Conservation (phyloP, 257 asterid genomes). For the Solanum chilense region DNA sequence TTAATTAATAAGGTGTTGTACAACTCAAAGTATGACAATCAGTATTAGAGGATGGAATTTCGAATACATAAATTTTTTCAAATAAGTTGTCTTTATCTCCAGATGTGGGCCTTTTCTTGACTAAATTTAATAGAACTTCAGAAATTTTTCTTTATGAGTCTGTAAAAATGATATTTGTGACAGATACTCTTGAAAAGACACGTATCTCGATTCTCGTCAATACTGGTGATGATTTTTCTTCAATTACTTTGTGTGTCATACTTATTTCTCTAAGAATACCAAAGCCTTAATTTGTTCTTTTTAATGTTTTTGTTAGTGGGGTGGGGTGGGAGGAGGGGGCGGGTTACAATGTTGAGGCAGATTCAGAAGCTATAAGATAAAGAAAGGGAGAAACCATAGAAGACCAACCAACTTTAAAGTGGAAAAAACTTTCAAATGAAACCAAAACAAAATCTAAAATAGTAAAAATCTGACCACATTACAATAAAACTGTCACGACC, state of each 20-base stretch:
- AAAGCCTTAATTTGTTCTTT: not conserved
- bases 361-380: not conserved
- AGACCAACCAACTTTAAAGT: not conserved
- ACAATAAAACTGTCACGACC: too few species aligned
- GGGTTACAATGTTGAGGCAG: not conserved
- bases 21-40: not conserved
- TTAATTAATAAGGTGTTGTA: not conserved
- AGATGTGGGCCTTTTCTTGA: not conserved
- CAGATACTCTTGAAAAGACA: not conserved
- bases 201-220: not conserved
- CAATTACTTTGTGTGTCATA: not conserved
- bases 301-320: not conserved
- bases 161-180: not conserved
- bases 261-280: not conserved
- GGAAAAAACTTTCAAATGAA: not conserved
- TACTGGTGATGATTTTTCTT: not conserved
- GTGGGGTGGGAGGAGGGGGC: not conserved
- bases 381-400: not conserved
- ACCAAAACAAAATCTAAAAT: not conserved
- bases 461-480: not conserved
- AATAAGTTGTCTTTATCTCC: not conserved
- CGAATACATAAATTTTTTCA: not conserved
- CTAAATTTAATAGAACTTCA: not conserved
- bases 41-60: not conserved
- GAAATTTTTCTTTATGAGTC: not conserved